Evolutionary conservation across 2,329 filamentous ascomycete genomes (phyloP).

Genomic region (Pseudogymnoascus sp.): DNA sequence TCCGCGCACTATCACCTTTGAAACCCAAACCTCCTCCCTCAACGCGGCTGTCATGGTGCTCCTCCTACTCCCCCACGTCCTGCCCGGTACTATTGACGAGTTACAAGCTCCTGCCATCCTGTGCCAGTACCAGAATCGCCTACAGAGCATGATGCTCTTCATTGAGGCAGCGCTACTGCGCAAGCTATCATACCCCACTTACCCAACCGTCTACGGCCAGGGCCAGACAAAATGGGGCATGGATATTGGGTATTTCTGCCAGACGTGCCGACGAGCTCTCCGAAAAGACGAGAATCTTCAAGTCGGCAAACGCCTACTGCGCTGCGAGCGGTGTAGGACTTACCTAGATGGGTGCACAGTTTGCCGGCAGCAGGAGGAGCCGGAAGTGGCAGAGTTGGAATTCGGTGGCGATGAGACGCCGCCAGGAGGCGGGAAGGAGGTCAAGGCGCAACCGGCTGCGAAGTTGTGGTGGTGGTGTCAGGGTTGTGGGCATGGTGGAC

Average conservation of each 20-base stretch:
- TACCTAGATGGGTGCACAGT: slow-evolving; percentile 50
- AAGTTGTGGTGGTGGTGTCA: slow-evolving; percentile 54
- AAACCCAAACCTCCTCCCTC: slow-evolving; percentile 46
- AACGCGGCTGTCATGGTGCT: slow-evolving; percentile 54
- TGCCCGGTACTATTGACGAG: slow-evolving; percentile 44
- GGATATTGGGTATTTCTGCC: slow-evolving; percentile 44
- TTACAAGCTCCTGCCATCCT: slow-evolving; percentile 48
- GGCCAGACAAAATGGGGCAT: slow-evolving; percentile 47
- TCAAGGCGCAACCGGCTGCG: not conserved
- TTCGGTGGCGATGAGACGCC: slow-evolving; percentile 18
- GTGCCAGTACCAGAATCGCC: slow-evolving; percentile 49
- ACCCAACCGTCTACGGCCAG: slow-evolving; percentile 43
- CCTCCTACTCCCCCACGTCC: slow-evolving; percentile 48
- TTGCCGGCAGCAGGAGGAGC: slow-evolving; percentile 39
- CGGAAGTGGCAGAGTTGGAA: slow-evolving; percentile 35
- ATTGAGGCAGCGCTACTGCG: slow-evolving; percentile 52
- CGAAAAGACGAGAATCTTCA: slow-evolving; percentile 36
- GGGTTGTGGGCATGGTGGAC: slow-evolving; percentile 53
- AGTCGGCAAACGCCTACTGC: slow-evolving; percentile 40
- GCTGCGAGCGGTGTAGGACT: slow-evolving; percentile 46
- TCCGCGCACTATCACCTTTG: slow-evolving; percentile 45
- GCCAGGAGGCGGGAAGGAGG: slow-evolving; percentile 11
- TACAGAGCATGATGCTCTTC: slow-evolving; percentile 51
- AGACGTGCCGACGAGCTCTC: slow-evolving; percentile 43
- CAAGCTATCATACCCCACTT: slow-evolving; percentile 48